Percentiles rank a stretch among this genome's conserved stretches.
These are phyloP conservation scores for Termitomyces sp. DNA, from an alignment of 768 basidiomycete species.

Conservation along the genomic window DNA sequence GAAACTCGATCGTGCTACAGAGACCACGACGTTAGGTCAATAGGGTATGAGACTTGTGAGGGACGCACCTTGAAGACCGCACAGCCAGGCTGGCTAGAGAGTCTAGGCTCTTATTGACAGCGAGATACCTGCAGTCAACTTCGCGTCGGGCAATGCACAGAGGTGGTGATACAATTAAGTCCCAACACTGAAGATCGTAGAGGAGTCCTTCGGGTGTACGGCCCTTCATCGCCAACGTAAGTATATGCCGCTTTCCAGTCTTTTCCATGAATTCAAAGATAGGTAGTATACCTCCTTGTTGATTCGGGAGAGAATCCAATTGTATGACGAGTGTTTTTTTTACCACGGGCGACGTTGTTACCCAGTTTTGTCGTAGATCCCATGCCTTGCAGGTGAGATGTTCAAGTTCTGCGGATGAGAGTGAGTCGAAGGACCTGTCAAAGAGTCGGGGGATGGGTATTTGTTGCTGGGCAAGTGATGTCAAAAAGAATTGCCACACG, in stretches of 20 bases:
- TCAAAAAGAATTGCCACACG: slow-evolving; percentile 45
- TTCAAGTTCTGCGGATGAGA: slow-evolving; percentile 43
- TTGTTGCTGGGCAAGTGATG: slow-evolving; percentile 30
- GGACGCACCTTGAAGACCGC: slow-evolving; percentile 31
- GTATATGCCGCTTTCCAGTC: slow-evolving; percentile 34
- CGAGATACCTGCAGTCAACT: slow-evolving; percentile 33
- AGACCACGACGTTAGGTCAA: background rate
- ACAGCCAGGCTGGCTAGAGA: slow-evolving; percentile 34
- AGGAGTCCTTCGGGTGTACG: slow-evolving; percentile 13
- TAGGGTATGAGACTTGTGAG: background rate
- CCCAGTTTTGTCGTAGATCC: slow-evolving; percentile 45
- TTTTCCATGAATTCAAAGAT: slow-evolving; percentile 40
- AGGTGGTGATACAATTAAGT: slow-evolving; percentile 28
- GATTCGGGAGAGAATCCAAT: slow-evolving; percentile 17
- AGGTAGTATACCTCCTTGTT: slow-evolving; percentile 30
- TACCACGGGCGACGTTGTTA: slow-evolving; percentile 27
- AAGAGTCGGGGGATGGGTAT: slow-evolving; percentile 41
- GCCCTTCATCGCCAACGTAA: slow-evolving; percentile 33
- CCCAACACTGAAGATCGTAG: slow-evolving; percentile 53
- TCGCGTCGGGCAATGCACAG: slow-evolving; percentile 37
- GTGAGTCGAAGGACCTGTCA: slow-evolving; percentile 22
- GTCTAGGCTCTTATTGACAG: slow-evolving; percentile 35
- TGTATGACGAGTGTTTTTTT: slow-evolving; percentile 15
- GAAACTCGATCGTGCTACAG: slow-evolving; percentile 32
- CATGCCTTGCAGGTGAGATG: slow-evolving; percentile 30